Conservation (phyloP, 371 early-diverging fungal species). For the Saksenaea oblongispora region DNA sequence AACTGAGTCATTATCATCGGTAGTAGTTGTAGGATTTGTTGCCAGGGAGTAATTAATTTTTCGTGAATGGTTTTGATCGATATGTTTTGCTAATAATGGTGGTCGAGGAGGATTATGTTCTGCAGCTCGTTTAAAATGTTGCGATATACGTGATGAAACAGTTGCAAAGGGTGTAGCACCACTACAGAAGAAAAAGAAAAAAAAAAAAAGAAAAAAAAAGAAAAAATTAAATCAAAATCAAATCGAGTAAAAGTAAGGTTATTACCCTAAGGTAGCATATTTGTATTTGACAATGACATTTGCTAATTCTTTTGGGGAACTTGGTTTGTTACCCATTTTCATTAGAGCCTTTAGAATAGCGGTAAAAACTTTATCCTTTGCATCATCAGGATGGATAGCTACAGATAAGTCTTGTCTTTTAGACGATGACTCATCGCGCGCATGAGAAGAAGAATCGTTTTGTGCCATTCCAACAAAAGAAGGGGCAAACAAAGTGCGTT, state of each 20-base stretch:
- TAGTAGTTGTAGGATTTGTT: slow-evolving; percentile 27
- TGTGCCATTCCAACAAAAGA: background rate
- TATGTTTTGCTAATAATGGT: slow-evolving; percentile 70
- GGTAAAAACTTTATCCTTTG: slow-evolving; percentile 80
- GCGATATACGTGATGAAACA: slow-evolving; percentile 87
- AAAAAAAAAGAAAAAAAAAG: background rate
- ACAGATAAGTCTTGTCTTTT: slow-evolving; percentile 20
- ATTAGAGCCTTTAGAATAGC: slow-evolving; percentile 80
- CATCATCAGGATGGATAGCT: slow-evolving; percentile 72
- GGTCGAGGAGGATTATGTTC: slow-evolving; percentile 76
- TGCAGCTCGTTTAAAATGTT: slow-evolving; percentile 79
- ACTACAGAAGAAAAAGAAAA: slow-evolving; percentile 21
- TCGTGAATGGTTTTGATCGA: slow-evolving; percentile 74
- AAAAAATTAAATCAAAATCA: background rate
- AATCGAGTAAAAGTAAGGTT: background rate
- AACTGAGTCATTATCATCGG: background rate
- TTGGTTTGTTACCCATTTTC: slow-evolving; percentile 73
- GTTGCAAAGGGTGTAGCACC: slow-evolving; percentile 90
- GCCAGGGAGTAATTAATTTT: slow-evolving; percentile 79
- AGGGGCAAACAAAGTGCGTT: slow-evolving; percentile 2
- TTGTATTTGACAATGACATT: slow-evolving; percentile 74
- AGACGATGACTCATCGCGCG: background rate
- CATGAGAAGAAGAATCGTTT: slow-evolving; percentile 1
- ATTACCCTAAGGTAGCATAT: slow-evolving; percentile 74
- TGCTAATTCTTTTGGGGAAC: slow-evolving; percentile 80